phyloP scores from a whole-genome alignment of 164 flowering plant genomes.

The Saururus chinensis region DNA sequence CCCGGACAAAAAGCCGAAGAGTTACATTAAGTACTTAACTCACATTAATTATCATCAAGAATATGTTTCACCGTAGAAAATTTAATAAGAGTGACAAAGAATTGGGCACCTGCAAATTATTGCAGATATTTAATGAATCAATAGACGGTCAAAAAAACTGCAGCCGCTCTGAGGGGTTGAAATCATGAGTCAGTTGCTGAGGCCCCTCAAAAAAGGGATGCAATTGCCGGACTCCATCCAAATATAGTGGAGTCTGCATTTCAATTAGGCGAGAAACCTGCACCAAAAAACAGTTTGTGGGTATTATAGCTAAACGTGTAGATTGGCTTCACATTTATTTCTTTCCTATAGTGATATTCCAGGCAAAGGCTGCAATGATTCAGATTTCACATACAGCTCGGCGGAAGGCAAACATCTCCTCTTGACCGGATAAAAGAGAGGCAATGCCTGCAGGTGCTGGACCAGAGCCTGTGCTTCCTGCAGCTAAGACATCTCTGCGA shows the following conservation, averaged over 20 bases:
- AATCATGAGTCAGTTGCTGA: not conserved
- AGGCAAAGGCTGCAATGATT: not conserved
- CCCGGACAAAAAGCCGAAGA: no score
- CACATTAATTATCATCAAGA: no score
- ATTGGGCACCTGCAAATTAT: no score
- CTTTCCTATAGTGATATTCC: not conserved
- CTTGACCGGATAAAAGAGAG: constrained; percentile 78
- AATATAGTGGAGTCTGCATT: constrained; percentile 83
- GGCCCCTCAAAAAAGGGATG: constrained; percentile 61
- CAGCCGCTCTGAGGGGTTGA: not conserved
- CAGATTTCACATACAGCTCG: constrained; percentile 60
- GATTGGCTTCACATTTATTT: not conserved
- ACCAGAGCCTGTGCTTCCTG: constrained; percentile 56
- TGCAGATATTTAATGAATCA: no score
- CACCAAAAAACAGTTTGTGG: not conserved
- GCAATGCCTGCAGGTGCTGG: constrained; percentile 55
- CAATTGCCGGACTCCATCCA: constrained; percentile 49
- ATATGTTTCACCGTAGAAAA: no score
- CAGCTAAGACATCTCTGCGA: constrained; percentile 73
- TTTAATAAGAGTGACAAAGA: no score
- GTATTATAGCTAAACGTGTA: constrained; percentile 1
- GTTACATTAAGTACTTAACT: no score
- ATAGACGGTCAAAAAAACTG: not conserved
- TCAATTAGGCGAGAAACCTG: constrained; percentile 91
- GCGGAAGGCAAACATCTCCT: constrained; percentile 94